Base-by-base conservation (phyloP, 116 monocot species). In the Papilionanthe hybrid region DNA sequence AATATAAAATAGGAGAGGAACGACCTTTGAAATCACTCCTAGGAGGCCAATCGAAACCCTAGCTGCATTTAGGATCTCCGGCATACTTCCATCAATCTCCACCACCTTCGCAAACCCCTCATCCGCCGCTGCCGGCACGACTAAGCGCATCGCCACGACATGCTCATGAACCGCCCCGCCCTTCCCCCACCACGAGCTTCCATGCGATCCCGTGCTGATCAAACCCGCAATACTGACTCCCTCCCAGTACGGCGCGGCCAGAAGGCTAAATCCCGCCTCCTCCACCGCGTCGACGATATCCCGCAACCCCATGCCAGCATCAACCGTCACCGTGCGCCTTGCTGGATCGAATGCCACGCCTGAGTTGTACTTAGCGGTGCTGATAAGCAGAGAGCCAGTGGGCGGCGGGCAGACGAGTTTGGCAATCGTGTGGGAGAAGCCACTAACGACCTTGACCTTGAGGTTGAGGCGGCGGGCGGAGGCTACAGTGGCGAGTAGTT, bases 161-260 rank as follows among this genome's bases (percentile, higher is more conserved):
- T 90, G 67, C 27, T 95, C 94, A 48, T 95, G 94, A 27, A 90
- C 87, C 4, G 94, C 86, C 0, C 90, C 92, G 0, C 94, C 94
- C 7, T 44, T 78, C 0, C 90, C 94, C 92, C 90, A 92, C 94
- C 92, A 92, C 1, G 94, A 95, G 84, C 94, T 95, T 41, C 94
- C 94, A 19, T 92, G 94, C 29, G 90, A 81, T 29, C 94, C 94
- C 0, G 90, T 95, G 79, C 89, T 84, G 44, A 95, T 19, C 41
- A 90, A 1, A 53, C 94, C 94, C 0, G 82, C 94, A 10, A 95
- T 49, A 79, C 90, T 92, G 69, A 89, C 90, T 15, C 94, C 94
- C 63, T 92, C 90, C 94, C 94, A 92, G 84, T 92, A 95, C 56
- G 92, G 88, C 8, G 90, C 84, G 8, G 89, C 89, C 65, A 78